phyloP scores from a whole-genome alignment of 768 basidiomycete species.

The Trametes punicea region DNA sequence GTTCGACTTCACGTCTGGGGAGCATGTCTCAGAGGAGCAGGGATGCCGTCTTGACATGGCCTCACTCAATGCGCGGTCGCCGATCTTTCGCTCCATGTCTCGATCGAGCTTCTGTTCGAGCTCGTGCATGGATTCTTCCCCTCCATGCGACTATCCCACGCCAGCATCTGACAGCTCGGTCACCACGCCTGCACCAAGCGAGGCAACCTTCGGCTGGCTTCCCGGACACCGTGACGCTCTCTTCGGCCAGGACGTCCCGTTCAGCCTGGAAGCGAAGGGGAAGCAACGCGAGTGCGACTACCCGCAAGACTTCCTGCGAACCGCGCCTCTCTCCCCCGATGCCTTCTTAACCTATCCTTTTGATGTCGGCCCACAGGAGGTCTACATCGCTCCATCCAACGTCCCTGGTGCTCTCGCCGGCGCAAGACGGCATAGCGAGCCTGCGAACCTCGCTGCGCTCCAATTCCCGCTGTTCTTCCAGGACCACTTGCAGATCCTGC shows the following conservation, averaged over 20 bases:
- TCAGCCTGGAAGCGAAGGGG: constrained; percentile 8
- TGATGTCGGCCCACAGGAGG: background rate
- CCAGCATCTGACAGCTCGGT: constrained; percentile 17
- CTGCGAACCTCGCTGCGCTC: constrained; percentile 13
- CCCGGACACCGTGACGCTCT: constrained; percentile 2
- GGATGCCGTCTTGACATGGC: background rate
- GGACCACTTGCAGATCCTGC: constrained; percentile 3
- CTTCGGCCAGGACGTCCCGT: background rate
- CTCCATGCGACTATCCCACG: constrained; percentile 14
- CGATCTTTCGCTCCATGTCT: constrained; percentile 17
- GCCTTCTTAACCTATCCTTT: constrained; percentile 1
- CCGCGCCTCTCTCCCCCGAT: constrained; percentile 14
- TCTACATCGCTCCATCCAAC: background rate
- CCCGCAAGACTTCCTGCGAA: constrained; percentile 15
- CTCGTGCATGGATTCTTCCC: constrained; percentile 1
- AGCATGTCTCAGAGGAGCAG: background rate
- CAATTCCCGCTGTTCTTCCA: constrained; percentile 11
- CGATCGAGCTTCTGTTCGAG: constrained; percentile 18
- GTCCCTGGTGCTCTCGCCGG: background rate
- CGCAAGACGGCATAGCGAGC: constrained; percentile 17
- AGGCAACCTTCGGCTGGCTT: constrained; percentile 6
- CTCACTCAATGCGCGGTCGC: constrained; percentile 6
- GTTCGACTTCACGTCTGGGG: background rate
- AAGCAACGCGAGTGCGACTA: constrained; percentile 9
- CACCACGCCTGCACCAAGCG: constrained; percentile 17